These are phyloP conservation scores for Phytophthora aleatoria DNA, from an alignment of 352 stramenopile species.

Conservation along the genomic window DNA sequence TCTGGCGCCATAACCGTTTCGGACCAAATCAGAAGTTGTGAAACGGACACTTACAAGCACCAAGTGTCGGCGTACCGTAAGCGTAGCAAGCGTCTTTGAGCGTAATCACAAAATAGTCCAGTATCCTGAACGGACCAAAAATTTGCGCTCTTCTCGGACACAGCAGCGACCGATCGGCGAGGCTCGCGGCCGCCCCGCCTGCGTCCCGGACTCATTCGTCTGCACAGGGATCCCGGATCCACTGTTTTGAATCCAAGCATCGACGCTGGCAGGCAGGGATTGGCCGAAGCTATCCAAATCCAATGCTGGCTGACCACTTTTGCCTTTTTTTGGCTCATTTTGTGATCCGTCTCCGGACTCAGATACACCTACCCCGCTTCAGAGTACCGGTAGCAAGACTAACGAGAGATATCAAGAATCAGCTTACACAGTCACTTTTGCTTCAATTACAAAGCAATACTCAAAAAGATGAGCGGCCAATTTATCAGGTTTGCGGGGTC, in stretches of 20 bases:
- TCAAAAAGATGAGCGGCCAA: too few relatives aligned
- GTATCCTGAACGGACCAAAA: too few relatives aligned
- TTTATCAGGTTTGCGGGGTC: not conserved
- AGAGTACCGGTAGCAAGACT: constrained; percentile 2
- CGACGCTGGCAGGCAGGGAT: constrained; percentile 2
- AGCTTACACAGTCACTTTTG: not conserved
- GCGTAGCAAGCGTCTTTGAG: not conserved
- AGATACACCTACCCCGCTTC: constrained; percentile 27
- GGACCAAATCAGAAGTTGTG: not conserved
- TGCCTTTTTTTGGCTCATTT: constrained; percentile 12
- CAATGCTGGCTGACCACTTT: not conserved
- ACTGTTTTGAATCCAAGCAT: not conserved
- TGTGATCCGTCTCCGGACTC: constrained; percentile 14
- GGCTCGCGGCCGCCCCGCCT: constrained; percentile 1
- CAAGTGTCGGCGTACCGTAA: not conserved
- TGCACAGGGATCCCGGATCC: constrained; percentile 12
- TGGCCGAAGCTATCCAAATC: constrained; percentile 5
- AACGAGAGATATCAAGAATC: not conserved
- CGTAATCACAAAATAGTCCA: not conserved
- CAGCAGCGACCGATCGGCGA: not conserved
- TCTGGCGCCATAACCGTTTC: too few relatives aligned
- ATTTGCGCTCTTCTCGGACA: too few relatives aligned
- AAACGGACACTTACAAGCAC: not conserved
- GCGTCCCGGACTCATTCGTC: constrained; percentile 19
- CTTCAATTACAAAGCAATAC: not conserved